Evolutionary conservation across 2,329 filamentous ascomycete species (phyloP).

Genomic region (Apiospora sp.): DNA sequence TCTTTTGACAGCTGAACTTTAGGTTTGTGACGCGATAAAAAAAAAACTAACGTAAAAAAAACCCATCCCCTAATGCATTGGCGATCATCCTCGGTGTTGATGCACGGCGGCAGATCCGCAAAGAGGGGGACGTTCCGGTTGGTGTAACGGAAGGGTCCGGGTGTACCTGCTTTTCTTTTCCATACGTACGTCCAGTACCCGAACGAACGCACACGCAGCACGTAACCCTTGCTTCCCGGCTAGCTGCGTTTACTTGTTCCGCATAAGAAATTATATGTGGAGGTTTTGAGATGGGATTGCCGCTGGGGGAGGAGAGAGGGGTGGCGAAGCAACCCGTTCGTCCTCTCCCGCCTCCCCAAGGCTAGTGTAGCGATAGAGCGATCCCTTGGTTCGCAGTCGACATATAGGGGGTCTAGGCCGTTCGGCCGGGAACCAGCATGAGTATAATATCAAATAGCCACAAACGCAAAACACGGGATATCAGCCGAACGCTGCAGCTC

Average conservation of each 20-base stretch:
- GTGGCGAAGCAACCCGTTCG: background rate
- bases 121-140: background rate
- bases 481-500: background rate
- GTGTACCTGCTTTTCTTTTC: conserved; percentile 4
- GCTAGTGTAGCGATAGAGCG: background rate
- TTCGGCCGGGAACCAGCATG: background rate
- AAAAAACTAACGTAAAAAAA: background rate
- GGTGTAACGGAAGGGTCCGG: background rate
- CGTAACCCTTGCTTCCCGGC: background rate
- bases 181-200: background rate
- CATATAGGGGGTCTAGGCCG: background rate
- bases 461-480: background rate
- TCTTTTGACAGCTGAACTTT: background rate
- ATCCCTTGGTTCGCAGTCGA: background rate
- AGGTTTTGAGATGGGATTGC: background rate
- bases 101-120: background rate
- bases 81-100: background rate
- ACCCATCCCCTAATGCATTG: background rate
- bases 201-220: background rate
- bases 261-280: conserved; percentile 10
- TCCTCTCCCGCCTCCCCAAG: background rate
- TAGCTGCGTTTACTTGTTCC: background rate
- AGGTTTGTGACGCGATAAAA: background rate
- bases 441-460: background rate
- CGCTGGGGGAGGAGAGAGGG: background rate